These are phyloP conservation scores for Phoma sp. DNA, from an alignment of 2,329 filamentous ascomycete species.

Conservation along the genomic window DNA sequence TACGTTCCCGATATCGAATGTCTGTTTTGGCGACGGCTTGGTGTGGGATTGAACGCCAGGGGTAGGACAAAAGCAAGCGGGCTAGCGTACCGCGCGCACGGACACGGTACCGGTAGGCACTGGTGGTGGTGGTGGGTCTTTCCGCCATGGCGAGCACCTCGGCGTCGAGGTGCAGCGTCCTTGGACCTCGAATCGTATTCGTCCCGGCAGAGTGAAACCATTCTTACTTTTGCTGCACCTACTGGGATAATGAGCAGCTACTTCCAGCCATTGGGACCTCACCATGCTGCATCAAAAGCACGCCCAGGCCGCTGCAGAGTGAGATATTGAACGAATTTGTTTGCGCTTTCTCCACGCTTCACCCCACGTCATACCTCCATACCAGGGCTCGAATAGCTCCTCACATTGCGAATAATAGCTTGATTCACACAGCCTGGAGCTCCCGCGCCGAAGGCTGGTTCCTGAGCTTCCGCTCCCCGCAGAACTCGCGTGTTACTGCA, in stretches of 20 bases:
- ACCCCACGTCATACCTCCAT: conserved; percentile 17
- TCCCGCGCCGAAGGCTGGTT: background rate
- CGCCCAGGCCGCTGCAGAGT: conserved; percentile 4
- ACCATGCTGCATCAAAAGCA: conserved; percentile 14
- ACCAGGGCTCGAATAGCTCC: background rate
- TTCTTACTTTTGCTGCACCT: conserved; percentile 10
- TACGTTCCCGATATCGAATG: background rate
- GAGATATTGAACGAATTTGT: conserved; percentile 5
- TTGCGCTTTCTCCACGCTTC: conserved; percentile 15
- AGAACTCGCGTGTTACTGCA: background rate
- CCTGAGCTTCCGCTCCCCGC: background rate
- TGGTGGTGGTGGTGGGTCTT: conserved; percentile 2
- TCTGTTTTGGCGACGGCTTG: background rate
- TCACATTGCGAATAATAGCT: background rate
- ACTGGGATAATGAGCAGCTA: conserved; percentile 12
- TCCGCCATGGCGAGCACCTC: conserved; percentile 14
- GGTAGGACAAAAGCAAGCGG: conserved; percentile 14
- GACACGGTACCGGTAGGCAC: background rate
- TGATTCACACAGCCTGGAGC: background rate
- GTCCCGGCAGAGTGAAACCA: conserved; percentile 10
- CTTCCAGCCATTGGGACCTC: conserved; percentile 1
- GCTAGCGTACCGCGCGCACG: background rate
- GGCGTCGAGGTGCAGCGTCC: conserved; percentile 10
- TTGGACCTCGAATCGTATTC: conserved; percentile 6
- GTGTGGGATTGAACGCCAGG: conserved; percentile 15